Base-by-base conservation (phyloP, 2,329 filamentous ascomycete species). In the Aspergillus sp. region DNA sequence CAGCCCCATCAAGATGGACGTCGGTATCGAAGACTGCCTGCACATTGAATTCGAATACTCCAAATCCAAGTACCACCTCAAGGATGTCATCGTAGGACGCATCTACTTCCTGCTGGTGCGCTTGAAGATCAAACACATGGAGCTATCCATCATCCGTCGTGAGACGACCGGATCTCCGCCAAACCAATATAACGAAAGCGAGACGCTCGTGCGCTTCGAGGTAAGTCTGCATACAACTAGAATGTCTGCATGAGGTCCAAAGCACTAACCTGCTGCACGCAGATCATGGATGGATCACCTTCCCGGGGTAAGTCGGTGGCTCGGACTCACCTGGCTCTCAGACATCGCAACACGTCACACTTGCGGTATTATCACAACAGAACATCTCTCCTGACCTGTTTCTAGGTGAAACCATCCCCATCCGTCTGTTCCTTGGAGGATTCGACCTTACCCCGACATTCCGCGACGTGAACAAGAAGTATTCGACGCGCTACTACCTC, bases 1-100 rank as follows among this genome's bases (percentile, higher is more conserved):
- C 83, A 93, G 88, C 80, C 92, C 91, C 69, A 99, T 99, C 84
- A 99, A 99, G 86, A 99, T 99, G 95, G 95, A 99, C 76, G 95
- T 99, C 61, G 95, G 95, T 60, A 99, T 99, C 74, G 95, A 99
- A 81, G 96, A 99, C 81, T 99, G 95, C 77, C 83, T 99, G 69
- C 95, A 99, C 80, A 99, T 99, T 69, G 95, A 99, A 79, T 99
- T 99, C 71, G 95, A 99, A 80, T 99, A 99, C 82, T 96, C 91
- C 79, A 99, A 99, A 84, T 95, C 89, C 77, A 98, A 98, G 81
- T 99, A 99, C 79, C 95, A 99, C 73, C 86, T 99, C 61, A 99
- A 99, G 81, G 95, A 99, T 77, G 95, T 99, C 66, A 99, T 99
- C 68, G 95, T 99, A 58, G 95, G 95, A 60, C 87, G 96, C 68